Evolutionary conservation across 2,329 filamentous ascomycete species (phyloP), one percentile per base, ranked within the genome.

Genomic region (Monilinia fructicola): DNA sequence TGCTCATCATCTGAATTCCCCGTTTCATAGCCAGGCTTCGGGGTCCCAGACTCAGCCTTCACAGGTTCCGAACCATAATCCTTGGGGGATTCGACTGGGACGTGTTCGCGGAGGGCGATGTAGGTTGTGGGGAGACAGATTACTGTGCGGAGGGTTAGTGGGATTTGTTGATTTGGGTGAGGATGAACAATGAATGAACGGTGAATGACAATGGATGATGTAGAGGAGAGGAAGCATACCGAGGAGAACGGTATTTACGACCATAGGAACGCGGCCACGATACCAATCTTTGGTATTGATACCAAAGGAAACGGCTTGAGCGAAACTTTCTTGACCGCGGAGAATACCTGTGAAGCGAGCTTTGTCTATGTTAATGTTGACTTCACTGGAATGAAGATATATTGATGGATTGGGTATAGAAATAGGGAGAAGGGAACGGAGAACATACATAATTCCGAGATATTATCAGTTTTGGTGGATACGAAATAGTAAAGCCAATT

Each of bases 321-420:
- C 74, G 63, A 81, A 81, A 66, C 78, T 80, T 68, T 81, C 80
- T 54, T 81, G 79, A 0, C 80, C 80, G 11, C 80, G 73, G 5
- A 82, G 69, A 23, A 81, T 78, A 55, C 79, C 80, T 9, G 79
- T 77, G 21, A 79, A 78, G 0, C 80, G 77, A 14, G 61, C 54
- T 58, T 58, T 44, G 23, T 28, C 14, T 12, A 2, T 44, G 23
- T 58, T 58, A 44, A 40, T 21, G 18, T 18, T 14, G 3, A 40
- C 3, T n/a, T 48, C 21, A n/a, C 23, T 18, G 21, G 44, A 48
- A 35, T 7, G 31, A 35, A 35, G 31, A 35, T 35, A 35, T 35
- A 35, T 35, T 35, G 31, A n/a, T 48, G 4, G 21, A 48, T 9
- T n/a, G 44, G 44, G 11, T n/a, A 26, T 26, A n/a, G 6, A 26